Conservation (phyloP, 2,329 filamentous ascomycete genomes). For the Botrytis aclada region DNA sequence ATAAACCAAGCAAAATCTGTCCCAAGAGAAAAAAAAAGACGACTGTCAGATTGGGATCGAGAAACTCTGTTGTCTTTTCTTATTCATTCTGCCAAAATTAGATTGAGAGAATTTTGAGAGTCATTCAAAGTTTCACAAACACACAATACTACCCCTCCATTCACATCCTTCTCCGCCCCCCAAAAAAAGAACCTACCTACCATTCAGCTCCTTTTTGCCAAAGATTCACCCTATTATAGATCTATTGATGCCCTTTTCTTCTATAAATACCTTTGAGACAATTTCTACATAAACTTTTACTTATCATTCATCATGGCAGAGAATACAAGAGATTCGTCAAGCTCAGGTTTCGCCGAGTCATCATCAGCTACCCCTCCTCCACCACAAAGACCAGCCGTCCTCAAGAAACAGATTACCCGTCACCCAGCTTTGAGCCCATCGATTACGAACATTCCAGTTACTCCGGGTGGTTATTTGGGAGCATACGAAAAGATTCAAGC, state of each 20-base stretch:
- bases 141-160: constrained; percentile 2
- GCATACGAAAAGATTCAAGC: constrained; percentile 25
- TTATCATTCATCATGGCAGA: constrained; percentile 19
- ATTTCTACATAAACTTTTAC: not conserved
- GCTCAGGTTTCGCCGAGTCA: constrained; percentile 5
- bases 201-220: not conserved
- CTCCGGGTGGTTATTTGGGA: constrained; percentile 32
- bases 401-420: constrained; percentile 26
- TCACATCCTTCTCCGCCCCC: not conserved
- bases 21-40: not conserved
- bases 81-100: not conserved
- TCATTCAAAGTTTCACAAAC: not conserved
- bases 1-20: not conserved
- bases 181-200: not conserved
- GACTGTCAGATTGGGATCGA: not conserved
- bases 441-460: constrained; percentile 35
- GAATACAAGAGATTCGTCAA: constrained; percentile 5
- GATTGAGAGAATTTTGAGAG: not conserved
- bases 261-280: not conserved
- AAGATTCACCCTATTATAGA: not conserved
- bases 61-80: not conserved
- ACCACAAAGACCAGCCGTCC: not conserved
- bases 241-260: not conserved
- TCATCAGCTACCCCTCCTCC: not conserved
- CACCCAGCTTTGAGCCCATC: constrained; percentile 34